These are phyloP conservation scores for Cutaneotrichosporon mucoides DNA, from an alignment of 1,284 basidiomycete species.

Conservation along the genomic window DNA sequence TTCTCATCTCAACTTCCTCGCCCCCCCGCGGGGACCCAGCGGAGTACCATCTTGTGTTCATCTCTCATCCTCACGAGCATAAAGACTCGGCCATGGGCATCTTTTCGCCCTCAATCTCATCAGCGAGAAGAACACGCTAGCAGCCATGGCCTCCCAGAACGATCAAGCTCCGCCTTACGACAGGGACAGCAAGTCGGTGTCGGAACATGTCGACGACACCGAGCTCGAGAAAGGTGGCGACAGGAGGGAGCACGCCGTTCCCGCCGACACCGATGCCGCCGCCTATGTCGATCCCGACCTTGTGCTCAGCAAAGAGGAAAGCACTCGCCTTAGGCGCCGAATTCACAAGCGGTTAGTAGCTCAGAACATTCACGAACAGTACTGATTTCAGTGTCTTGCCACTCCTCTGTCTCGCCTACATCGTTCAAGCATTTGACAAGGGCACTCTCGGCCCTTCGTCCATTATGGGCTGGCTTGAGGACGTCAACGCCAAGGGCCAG, in stretches of 20 bases:
- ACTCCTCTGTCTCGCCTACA: slow-evolving; percentile 14
- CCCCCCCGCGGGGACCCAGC: too few relatives aligned
- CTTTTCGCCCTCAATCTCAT: too few relatives aligned
- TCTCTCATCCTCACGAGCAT: too few relatives aligned
- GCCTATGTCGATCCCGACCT: slow-evolving; percentile 21
- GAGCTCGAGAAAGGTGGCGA: background rate
- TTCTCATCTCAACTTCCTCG: too few relatives aligned
- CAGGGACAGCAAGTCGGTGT: background rate
- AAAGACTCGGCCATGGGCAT: too few relatives aligned
- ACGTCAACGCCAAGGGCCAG: slow-evolving; percentile 33
- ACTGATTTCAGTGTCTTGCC: slow-evolving; percentile 5
- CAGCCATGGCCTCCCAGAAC: background rate
- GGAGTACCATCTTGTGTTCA: too few relatives aligned
- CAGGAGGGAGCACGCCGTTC: too few relatives aligned
- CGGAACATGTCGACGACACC: background rate
- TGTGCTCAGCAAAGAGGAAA: slow-evolving; percentile 19
- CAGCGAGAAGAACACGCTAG: too few relatives aligned
- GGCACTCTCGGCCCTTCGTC: slow-evolving; percentile 20
- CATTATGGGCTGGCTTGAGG: slow-evolving; percentile 40
- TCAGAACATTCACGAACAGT: too few relatives aligned
- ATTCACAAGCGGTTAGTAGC: slow-evolving; percentile 11
- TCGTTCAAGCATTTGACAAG: slow-evolving; percentile 22
- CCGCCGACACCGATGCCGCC: slow-evolving; percentile 1
- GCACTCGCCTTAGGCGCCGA: slow-evolving; percentile 12
- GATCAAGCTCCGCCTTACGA: background rate